Base-by-base conservation (phyloP, 108 stramenopile species). In the Skeletonema tropicum region DNA sequence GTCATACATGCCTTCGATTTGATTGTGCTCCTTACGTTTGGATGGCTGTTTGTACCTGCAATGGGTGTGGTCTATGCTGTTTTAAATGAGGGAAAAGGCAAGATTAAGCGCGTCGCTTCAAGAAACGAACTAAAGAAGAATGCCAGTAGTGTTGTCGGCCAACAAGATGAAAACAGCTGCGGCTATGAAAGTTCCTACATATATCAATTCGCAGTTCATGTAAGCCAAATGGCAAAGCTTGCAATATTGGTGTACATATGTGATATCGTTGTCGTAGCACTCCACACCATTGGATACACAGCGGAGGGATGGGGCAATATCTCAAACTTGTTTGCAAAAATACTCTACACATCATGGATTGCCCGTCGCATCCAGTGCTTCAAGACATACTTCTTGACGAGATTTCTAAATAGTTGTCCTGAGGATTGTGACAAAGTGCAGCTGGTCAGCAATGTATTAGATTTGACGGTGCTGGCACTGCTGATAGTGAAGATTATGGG, bases 361-460 rank as follows among this genome's bases (percentile, higher is more conserved):
- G 74, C 74, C 26, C n/a, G 57, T 15, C 57, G 55, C 0, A 30
- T 66, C 3, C 39, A 59, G 60, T 32, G 23, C n/a, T 60, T 75
- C 45, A 75, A 75, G 30, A 66, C 57, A 7, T 68, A 58, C 49
- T 32, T 60, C 45, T 11, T 75, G 17, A 23, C 29, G 15, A 39
- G 4, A 15, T 41, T 39, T 42, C 2, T 23, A 23, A 21, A 6
- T 4, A 38, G 23, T 3, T 19, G 64, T 15, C 74, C 74, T 17
- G 42, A 75, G 23, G 58, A 75, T 10, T 45, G 89, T 70, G 59
- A 72, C 64, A 74, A 87, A 87, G 64, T 90, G 66, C 64, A 87
- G 76, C 6, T 55, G 17, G 31, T 72, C 39, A 41, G 83, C 42
- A 36, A 73, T 68, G 52, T 85, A 60, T 38, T 59, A 15, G 76